These are phyloP conservation scores for Dichotomopilus funicola DNA, from an alignment of 2,329 filamentous ascomycete genomes.

Conservation along the genomic window DNA sequence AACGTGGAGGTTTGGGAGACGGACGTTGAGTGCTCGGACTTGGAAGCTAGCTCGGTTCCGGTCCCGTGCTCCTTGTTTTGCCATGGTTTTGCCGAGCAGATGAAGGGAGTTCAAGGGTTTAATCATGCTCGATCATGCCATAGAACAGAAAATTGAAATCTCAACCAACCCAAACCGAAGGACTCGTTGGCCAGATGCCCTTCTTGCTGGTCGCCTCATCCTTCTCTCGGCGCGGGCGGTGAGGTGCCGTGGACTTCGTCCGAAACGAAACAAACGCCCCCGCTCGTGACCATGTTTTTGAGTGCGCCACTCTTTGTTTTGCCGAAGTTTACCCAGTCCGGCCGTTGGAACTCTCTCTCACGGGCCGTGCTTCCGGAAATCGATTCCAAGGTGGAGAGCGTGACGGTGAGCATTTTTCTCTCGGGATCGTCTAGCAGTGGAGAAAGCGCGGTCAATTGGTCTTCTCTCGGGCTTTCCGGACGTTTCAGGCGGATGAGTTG, in stretches of 20 bases:
- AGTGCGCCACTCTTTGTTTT: constrained; percentile 2
- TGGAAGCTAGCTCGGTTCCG: too few species aligned
- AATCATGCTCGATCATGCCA: constrained; percentile 9
- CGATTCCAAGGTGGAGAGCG: constrained; percentile 5
- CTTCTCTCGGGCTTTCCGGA: neutral
- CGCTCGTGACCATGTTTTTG: constrained; percentile 6
- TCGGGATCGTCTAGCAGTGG: neutral
- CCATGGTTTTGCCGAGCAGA: neutral
- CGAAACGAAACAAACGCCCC: neutral
- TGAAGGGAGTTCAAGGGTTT: constrained; percentile 3
- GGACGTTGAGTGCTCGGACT: too few species aligned
- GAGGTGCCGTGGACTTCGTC: constrained; percentile 13
- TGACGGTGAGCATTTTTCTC: neutral
- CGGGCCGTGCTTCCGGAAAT: constrained; percentile 18
- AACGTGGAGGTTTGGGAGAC: too few species aligned
- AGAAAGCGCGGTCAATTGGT: neutral
- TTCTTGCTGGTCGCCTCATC: too few species aligned
- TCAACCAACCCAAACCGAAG: too few species aligned
- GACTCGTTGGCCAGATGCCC: too few species aligned
- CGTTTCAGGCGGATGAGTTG: neutral
- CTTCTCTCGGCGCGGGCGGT: constrained; percentile 16
- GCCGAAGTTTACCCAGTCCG: constrained; percentile 21
- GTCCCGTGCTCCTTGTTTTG: neutral
- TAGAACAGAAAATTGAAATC: too few species aligned
- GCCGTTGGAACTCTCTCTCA: constrained; percentile 7